phyloP scores from a whole-genome alignment of 768 basidiomycete species.

The Boletus eberwhitei region DNA sequence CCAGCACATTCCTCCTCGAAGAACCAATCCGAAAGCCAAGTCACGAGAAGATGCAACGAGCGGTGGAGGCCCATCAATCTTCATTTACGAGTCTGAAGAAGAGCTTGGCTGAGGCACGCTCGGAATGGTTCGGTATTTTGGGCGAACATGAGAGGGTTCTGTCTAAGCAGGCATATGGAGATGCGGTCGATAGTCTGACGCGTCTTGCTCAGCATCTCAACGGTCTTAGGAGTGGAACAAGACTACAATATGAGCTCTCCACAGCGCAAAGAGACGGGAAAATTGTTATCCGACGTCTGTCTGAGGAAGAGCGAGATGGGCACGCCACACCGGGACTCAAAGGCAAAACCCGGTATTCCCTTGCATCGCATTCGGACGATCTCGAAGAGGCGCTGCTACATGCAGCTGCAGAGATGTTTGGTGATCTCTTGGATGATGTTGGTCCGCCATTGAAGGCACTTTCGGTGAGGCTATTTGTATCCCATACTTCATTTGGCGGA shows the following conservation, averaged over 20 bases:
- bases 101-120: slow-evolving; percentile 81
- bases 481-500: neutral
- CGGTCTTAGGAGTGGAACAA: slow-evolving; percentile 80
- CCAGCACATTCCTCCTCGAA: slow-evolving; percentile 82
- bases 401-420: slow-evolving; percentile 72
- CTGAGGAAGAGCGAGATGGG: slow-evolving; percentile 14
- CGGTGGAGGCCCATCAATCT: slow-evolving; percentile 81
- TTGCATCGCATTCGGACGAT: slow-evolving; percentile 41
- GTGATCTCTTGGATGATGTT: slow-evolving; percentile 74
- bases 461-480: slow-evolving; percentile 47
- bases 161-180: slow-evolving; percentile 67
- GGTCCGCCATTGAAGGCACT: slow-evolving; percentile 73
- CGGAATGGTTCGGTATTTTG: slow-evolving; percentile 59
- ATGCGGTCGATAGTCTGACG: slow-evolving; percentile 83
- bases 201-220: slow-evolving; percentile 92
- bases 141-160: slow-evolving; percentile 23
- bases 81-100: slow-evolving; percentile 90
- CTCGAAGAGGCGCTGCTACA: slow-evolving; percentile 35
- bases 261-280: slow-evolving; percentile 52
- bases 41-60: slow-evolving; percentile 66
- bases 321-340: slow-evolving; percentile 13
- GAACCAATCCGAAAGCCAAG: slow-evolving; percentile 55
- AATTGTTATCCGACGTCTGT: slow-evolving; percentile 30
- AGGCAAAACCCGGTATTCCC: slow-evolving; percentile 26
- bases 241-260: slow-evolving; percentile 79